Base-by-base conservation (phyloP, 2,329 filamentous ascomycete genomes). In the Stagonosporopsis rhizophila region DNA sequence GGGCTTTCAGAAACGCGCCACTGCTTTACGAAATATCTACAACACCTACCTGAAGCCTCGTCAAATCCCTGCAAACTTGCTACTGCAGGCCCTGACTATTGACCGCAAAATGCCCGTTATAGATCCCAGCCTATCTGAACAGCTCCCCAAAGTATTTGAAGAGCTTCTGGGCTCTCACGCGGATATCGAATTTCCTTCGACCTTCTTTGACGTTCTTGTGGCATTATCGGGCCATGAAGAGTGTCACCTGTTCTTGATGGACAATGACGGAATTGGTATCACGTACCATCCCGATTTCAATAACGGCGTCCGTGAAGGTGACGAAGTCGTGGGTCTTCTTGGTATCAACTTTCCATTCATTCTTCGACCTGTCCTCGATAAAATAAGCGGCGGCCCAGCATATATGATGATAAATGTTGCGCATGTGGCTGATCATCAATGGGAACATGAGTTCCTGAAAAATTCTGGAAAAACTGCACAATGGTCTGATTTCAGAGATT, bases 341-440 rank as follows among this genome's bases (percentile, higher is more conserved):
- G 60, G 60, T 15, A 53, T 65, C 47, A 61, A 63, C 22, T 60
- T 61, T 35, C 62, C 62, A 0, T 65, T 63, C 28, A 40, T 63
- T 9, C 40, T 65, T 7, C 44, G 53, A n/a, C 2, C 37, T 17
- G 25, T n/a, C 2, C 30, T 44, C 17, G 19, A 28, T 6, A 22
- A 32, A 11, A 8, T 42, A 1, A 19, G 38, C 7, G 14, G 6
- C 11, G 1, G 4, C 2, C 2, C 23, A 6, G 32, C 15, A 15
- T 48, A 61, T 15, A 39, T 22, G 2, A 65, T 65, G 60, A 20
- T 60, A 9, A 63, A 59, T 30, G 39, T 63, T 34, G 53, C 56
- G 20, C 23, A 56, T 37, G 9, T 63, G 4, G 41, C 30, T 2
- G 22, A 44, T 35, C 58, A 63, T 37, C 9, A 47, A 6, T 60